Base-by-base conservation (phyloP, 75 land plant species). In the Cunninghamia lanceolata region DNA sequence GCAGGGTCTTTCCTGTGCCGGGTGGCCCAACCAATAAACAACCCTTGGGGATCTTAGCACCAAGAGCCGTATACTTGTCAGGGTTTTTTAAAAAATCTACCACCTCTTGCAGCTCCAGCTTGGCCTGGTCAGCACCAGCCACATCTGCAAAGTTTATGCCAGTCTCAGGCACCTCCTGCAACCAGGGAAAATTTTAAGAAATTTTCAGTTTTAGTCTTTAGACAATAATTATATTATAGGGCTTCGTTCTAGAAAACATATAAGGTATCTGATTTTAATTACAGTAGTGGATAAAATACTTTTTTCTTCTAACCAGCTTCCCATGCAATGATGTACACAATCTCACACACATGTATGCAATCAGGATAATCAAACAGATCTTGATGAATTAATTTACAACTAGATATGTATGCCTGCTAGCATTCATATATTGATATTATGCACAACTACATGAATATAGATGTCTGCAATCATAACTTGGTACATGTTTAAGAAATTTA, bases 41-140 rank as follows among this genome's bases (percentile, higher is more conserved):
- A 5, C 99, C 99, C 87, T 98, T 98, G 11, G 99, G 99, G 38
- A 98, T 98, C 74, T 98, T 98, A 0, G 99, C 99, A 2, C 99
- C 99, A 5, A 98, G 87, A 40, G 99, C 99, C 0, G 99, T 98
- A 86, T 98, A 98, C 87, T 98, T 98, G 79, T 98, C 99, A 13
- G 99, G 99, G 68, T 98, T 98, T 87, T 98, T 98, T 89, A 98
- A 88, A 87, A 98, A 98, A 89, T 98, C 99, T 38, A 98, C 99
- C 6, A 98, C 99, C 83, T 98, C 99, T 85, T 98, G 99, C 19
- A 98, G 87, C 86, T 98, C 99, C 50, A 98, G 89, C 89, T 98
- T 98, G 59, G 99, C 99, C 85, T 98, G 99, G 83, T 98, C 99
- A 32, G 99, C 99, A 1, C 99, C 99, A 5, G 99, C 99, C 4